Conservation (phyloP, 1,139 yeast genomes). For the Yamadazyma trypodendri region DNA sequence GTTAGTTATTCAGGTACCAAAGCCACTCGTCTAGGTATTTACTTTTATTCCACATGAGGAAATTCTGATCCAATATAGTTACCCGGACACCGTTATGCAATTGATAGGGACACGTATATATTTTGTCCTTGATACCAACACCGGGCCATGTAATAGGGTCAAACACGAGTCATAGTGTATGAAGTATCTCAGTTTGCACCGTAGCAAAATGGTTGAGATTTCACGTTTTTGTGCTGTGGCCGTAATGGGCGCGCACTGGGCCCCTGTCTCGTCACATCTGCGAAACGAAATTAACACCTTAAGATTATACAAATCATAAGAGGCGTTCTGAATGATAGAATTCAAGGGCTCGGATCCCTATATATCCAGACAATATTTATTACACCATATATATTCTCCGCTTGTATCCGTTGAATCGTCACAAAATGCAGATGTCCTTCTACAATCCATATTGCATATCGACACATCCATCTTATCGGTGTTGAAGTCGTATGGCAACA, state of each 20-base stretch:
- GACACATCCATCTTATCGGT: slow-evolving; percentile 37
- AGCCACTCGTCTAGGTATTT: background rate
- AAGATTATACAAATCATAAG: no score
- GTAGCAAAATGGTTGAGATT: no score
- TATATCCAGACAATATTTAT: slow-evolving; percentile 41
- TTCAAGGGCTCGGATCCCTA: slow-evolving; percentile 45
- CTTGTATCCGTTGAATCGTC: slow-evolving; percentile 55
- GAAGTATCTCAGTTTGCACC: no score
- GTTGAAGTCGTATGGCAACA: slow-evolving; percentile 46
- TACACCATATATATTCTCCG: slow-evolving; percentile 58
- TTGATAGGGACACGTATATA: background rate
- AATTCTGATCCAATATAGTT: background rate
- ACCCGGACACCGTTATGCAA: background rate
- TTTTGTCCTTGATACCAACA: no score
- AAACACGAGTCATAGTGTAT: no score
- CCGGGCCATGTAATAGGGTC: no score
- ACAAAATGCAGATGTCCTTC: slow-evolving; percentile 46
- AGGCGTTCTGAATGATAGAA: slow-evolving; percentile 12
- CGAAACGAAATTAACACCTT: no score
- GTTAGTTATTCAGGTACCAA: no score
- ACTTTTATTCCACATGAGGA: background rate
- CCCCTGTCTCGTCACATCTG: no score
- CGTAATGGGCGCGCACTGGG: no score
- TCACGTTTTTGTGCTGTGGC: no score
- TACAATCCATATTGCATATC: slow-evolving; percentile 33